Evolutionary conservation across 257 asterid species (phyloP), one percentile per base, ranked within the genome.

Genomic region (Cruciata laevipes): DNA sequence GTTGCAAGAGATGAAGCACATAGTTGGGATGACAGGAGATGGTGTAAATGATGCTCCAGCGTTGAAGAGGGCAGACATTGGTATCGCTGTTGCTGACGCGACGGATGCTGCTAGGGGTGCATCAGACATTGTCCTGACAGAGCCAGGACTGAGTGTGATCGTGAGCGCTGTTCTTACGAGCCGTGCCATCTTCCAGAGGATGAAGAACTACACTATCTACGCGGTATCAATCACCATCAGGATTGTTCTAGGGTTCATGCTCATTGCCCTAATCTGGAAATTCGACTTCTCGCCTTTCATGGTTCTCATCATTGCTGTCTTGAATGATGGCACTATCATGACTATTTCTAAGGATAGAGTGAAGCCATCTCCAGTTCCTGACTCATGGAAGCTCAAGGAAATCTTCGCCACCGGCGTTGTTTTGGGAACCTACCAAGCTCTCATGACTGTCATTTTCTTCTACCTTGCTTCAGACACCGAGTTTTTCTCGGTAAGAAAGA

Each of bases 41-140:
- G 97, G 96, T 27, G 97, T 90, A 65, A 90, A 90, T 27, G 97
- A 88, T 53, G 97, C 97, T 20, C 97, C 97, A 3, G 96, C 97
- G 6, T 79, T 90, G 11, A 90, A 90, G 81, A 88, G 68, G 77
- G 97, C 97, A 0, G 97, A 90, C 61, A 90, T 90, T 14, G 96
- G 97, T 27, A 88, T 90, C 11, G 97, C 97, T 17, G 97, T 90
- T 35, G 97, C 86, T 1, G 97, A 90, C 42, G 97, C 97, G 38
- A 90, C 97, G 6, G 96, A 88, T 52, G 97, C 97, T 8, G 97
- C 95, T 2, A 72, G 96, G 66, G 30, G 97, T 37, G 97, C 97
- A 5, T 90, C 97, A 0, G 97, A 90, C 78, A 88, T 90, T 20
- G 97, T 90, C 33, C 68, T 90, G 82, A 88, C 97, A 0, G 95